Percentiles rank a stretch among this genome's conserved stretches.
phyloP scores from a whole-genome alignment of 1,284 basidiomycete species.

The Ceratobasidium sp. region DNA sequence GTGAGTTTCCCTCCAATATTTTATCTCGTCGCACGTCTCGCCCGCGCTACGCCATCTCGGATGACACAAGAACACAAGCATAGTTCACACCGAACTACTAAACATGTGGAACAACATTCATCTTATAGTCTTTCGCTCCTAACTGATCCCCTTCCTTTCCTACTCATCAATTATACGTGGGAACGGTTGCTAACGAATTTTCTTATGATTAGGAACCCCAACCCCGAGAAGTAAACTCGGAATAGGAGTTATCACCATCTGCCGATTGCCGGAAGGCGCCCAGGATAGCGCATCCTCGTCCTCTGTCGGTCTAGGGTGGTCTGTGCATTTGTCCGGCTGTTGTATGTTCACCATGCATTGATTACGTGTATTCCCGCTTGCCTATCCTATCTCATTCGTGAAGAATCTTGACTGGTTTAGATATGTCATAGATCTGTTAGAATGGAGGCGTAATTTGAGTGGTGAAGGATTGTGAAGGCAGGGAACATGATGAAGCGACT shows the following conservation, averaged over 20 bases:
- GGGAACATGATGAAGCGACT: no score
- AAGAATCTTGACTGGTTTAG: not conserved
- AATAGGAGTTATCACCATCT: slow-evolving; percentile 11
- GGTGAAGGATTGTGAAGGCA: no score
- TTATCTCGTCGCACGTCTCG: not conserved
- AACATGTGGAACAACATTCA: slow-evolving; percentile 82
- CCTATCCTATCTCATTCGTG: slow-evolving; percentile 23
- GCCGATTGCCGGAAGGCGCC: slow-evolving; percentile 1
- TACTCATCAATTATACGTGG: slow-evolving; percentile 15
- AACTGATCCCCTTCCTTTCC: slow-evolving; percentile 71
- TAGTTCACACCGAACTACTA: slow-evolving; percentile 90
- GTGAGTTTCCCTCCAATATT: slow-evolving; percentile 69
- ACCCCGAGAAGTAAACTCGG: slow-evolving; percentile 79
- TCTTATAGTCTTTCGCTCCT: slow-evolving; percentile 93
- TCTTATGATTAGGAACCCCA: slow-evolving; percentile 74
- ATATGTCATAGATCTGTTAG: no score
- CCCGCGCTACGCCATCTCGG: slow-evolving; percentile 48
- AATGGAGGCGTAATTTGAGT: no score
- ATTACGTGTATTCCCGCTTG: slow-evolving; percentile 15
- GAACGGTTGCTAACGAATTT: slow-evolving; percentile 30
- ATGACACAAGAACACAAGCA: slow-evolving; percentile 82
- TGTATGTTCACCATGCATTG: slow-evolving; percentile 29
- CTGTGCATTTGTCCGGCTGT: slow-evolving; percentile 9
- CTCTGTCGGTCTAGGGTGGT: not conserved
- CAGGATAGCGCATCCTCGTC: slow-evolving; percentile 33